Base-by-base conservation (phyloP, 179 eudicot genomes). In the Drosera spatulata region DNA sequence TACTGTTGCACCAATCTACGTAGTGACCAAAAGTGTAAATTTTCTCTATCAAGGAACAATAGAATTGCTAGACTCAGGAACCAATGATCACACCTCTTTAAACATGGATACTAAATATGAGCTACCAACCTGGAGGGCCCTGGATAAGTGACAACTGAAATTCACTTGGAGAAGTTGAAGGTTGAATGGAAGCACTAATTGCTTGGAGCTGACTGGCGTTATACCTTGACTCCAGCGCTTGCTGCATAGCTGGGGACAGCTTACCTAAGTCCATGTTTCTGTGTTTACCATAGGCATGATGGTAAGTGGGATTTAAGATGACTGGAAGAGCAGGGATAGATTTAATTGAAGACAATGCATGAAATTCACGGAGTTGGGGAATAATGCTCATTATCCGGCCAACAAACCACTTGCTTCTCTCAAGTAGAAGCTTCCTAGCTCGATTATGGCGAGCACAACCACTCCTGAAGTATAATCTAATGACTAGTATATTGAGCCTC, bases 201-300 rank as follows among this genome's bases (percentile, higher is more conserved):
- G 99, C 99, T 80, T 80, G 88, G 77, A 94, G 79, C 81, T 94
- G 99, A 79, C 95, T 83, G 49, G 65, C 87, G 75, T 94, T 94
- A 66, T 74, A 94, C 62, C 85, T 80, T 10, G 89, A 82, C 60
- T 66, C 73, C 39, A 94, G 73, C 54, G 79, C 80, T 61, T 75
- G 74, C 75, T 78, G 96, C 87, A 94, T 67, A 56, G 91, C 73
- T 50, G 66, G 82, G n/a, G 99, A 69, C 63, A 94, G 68, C 69
- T 71, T 80, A 56, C 73, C 71, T 55, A 87, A 67, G 71, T 80
- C 74, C 49, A 64, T 70, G 61, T 73, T 78, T 72, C 70, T 78
- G 22, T 66, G 55, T 66, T 75, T 75, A 49, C 68, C 53, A 58
- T 60, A 58, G 72, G 69, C 67, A 67, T 39, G 59, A 72, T 77